Evolutionary conservation across 768 basidiomycete species (phyloP).

Genomic region (Sporobolomyces roseus): DNA sequence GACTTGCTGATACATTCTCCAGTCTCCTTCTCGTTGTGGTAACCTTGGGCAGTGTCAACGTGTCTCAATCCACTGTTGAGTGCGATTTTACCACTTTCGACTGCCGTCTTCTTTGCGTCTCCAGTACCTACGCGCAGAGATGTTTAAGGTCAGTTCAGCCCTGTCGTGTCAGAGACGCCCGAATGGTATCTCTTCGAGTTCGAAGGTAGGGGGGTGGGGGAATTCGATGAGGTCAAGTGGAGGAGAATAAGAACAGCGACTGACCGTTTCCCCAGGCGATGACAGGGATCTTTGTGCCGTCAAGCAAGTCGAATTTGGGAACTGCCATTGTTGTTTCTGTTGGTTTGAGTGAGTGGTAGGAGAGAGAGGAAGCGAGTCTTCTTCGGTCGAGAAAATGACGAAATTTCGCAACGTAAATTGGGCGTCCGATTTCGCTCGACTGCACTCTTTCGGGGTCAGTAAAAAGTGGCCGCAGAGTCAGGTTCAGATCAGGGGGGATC

Average conservation of each 20-base stretch:
- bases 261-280: conserved; percentile 47
- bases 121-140: conserved; percentile 41
- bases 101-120: conserved; percentile 36
- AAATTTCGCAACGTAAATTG: too few species aligned
- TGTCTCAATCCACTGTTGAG: conserved; percentile 45
- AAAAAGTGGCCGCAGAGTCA: too few species aligned
- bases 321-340: conserved; percentile 34
- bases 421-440: too few species aligned
- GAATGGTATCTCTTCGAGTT: too few species aligned
- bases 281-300: conserved; percentile 47
- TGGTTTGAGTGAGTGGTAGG: too few species aligned
- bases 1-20: conserved; percentile 38
- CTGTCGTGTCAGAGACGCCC: too few species aligned
- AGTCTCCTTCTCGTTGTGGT: conserved; percentile 45
- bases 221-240: not conserved
- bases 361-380: too few species aligned
- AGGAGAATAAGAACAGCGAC: conserved; percentile 4
- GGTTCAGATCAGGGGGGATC: too few species aligned
- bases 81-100: conserved; percentile 40
- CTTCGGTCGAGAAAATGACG: too few species aligned
- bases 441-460: too few species aligned
- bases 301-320: conserved; percentile 43
- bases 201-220: too few species aligned
- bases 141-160: too few species aligned
- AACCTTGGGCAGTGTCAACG: conserved; percentile 47